A percentile compares a stretch with the other conserved stretches of the same genome.
phyloP scores from a whole-genome alignment of 2,329 filamentous ascomycete genomes.

The Aspergillus niger region DNA sequence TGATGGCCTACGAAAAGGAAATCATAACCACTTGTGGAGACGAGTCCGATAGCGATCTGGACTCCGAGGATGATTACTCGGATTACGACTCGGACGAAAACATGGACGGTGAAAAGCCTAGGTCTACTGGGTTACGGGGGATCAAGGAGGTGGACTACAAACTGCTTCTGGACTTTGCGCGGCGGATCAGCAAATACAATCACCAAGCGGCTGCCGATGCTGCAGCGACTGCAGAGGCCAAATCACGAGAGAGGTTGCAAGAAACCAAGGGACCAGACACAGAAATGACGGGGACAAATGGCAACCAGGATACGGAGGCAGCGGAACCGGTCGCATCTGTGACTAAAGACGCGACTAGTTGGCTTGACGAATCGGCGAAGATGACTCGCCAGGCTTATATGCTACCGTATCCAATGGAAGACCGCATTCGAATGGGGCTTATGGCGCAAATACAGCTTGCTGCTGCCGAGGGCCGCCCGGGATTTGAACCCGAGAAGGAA shows the following conservation, averaged over 20 bases:
- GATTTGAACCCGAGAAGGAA: constrained; percentile 58
- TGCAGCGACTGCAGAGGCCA: constrained; percentile 29
- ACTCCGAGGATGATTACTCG: constrained; percentile 28
- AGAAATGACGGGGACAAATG: constrained; percentile 38
- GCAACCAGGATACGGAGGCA: constrained; percentile 20
- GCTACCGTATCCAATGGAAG: constrained; percentile 48
- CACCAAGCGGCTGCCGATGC: constrained; percentile 48
- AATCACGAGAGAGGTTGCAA: constrained; percentile 21
- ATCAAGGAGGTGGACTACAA: constrained; percentile 46
- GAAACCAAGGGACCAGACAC: constrained; percentile 29
- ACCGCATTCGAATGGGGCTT: constrained; percentile 47
- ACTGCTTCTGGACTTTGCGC: constrained; percentile 47
- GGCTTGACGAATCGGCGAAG: constrained; percentile 46
- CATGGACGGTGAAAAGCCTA: constrained; percentile 14
- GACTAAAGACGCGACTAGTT: constrained; percentile 43
- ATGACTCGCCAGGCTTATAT: constrained; percentile 43
- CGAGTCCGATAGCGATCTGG: constrained; percentile 36
- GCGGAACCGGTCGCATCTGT: constrained; percentile 39
- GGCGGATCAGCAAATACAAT: constrained; percentile 52
- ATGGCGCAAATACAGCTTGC: constrained; percentile 49
- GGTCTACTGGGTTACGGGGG: constrained; percentile 13
- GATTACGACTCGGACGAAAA: constrained; percentile 21
- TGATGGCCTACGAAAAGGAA: constrained; percentile 44
- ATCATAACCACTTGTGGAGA: constrained; percentile 38
- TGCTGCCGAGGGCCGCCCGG: constrained; percentile 52